A percentile compares a stretch with the other conserved stretches of the same genome.
phyloP scores from a whole-genome alignment of 805 yeast species.

The Candida verbasci region DNA sequence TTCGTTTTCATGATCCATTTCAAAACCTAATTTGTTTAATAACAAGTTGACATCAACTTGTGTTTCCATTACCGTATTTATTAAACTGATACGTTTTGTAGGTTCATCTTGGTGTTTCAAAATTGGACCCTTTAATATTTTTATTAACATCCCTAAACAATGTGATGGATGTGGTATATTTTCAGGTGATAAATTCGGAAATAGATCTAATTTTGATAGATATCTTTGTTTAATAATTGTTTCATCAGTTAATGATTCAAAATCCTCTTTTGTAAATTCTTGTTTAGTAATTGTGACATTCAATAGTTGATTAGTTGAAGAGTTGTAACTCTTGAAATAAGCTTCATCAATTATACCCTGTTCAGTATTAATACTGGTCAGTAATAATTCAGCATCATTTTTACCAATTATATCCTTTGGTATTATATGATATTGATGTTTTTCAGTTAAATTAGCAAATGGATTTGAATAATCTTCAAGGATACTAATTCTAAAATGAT shows the following conservation, averaged over 20 bases:
- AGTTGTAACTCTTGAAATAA: conserved; percentile 23
- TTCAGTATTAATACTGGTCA: conserved; percentile 3
- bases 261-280: conserved; percentile 47
- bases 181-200: conserved; percentile 26
- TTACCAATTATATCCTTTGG: conserved; percentile 19
- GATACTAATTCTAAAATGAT: conserved; percentile 29
- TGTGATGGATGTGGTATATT: conserved; percentile 49
- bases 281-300: conserved; percentile 50
- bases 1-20: conserved; percentile 19
- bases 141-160: conserved; percentile 58
- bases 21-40: conserved; percentile 43
- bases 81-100: conserved; percentile 50
- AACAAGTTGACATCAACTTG: conserved; percentile 55
- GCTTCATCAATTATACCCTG: conserved; percentile 28
- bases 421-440: conserved; percentile 34
- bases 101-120: conserved; percentile 39
- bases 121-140: conserved; percentile 67
- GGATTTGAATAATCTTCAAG: conserved; percentile 21
- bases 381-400: conserved; percentile 24
- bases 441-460: conserved; percentile 17
- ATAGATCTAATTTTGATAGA: conserved; percentile 26
- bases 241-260: conserved; percentile 40
- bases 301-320: conserved; percentile 27
- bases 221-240: conserved; percentile 52
- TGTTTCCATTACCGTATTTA: conserved; percentile 49